A percentile compares a stretch with the other conserved stretches of the same genome.
phyloP scores from a whole-genome alignment of 495 filamentous ascomycete species.

The Penicillium maclennaniae region DNA sequence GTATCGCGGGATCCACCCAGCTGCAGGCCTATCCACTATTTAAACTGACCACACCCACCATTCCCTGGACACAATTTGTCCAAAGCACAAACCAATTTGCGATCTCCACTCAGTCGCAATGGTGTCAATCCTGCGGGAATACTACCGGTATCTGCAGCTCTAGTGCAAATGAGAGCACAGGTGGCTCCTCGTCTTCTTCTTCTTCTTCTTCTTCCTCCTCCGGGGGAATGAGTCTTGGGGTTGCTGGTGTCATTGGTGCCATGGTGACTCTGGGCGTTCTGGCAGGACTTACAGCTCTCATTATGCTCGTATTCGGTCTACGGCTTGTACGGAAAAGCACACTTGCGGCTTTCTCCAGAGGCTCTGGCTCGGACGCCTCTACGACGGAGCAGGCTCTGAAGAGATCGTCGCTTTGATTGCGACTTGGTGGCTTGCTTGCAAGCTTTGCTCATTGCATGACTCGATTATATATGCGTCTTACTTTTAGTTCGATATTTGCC shows the following conservation, averaged over 20 bases:
- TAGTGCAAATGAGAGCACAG: slow-evolving; percentile 7
- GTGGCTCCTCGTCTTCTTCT: too few relatives aligned
- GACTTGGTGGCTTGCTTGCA: background rate
- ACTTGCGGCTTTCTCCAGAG: background rate
- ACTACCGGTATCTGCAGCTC: slow-evolving; percentile 35
- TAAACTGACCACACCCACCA: slow-evolving; percentile 25
- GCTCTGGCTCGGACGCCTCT: background rate
- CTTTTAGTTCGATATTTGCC: background rate
- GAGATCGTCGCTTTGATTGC: background rate
- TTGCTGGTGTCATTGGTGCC: slow-evolving; percentile 60
- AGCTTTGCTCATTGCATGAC: background rate
- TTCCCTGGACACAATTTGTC: slow-evolving; percentile 46
- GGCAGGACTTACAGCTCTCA: slow-evolving; percentile 28
- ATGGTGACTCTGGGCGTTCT: slow-evolving; percentile 57
- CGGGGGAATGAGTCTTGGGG: slow-evolving; percentile 32
- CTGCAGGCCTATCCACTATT: slow-evolving; percentile 43
- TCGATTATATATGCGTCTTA: background rate
- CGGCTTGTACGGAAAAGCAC: slow-evolving; percentile 2
- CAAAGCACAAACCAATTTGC: slow-evolving; percentile 38
- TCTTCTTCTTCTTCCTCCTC: slow-evolving; percentile 12
- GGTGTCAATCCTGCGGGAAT: slow-evolving; percentile 48
- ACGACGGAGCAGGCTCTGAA: background rate
- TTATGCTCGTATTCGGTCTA: slow-evolving; percentile 15
- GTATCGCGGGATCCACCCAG: slow-evolving; percentile 17
- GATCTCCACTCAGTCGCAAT: slow-evolving; percentile 33